Conservation (phyloP, 1,284 basidiomycete species). For the Rhodotorula sp. region DNA sequence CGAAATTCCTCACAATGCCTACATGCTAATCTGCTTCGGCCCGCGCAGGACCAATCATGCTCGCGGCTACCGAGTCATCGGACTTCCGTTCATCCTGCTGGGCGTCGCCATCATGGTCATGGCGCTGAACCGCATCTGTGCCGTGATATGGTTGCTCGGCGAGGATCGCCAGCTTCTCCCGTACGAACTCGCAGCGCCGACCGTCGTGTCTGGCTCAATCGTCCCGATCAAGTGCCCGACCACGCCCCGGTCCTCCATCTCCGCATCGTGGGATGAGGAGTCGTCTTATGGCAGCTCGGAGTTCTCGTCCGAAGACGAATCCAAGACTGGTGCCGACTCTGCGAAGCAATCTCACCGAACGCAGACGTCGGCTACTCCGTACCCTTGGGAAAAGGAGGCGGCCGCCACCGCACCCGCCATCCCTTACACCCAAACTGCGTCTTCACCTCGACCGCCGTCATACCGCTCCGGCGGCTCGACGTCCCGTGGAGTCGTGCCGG, state of each 20-base stretch:
- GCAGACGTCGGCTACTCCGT: conserved; percentile 28
- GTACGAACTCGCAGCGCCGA: conserved; percentile 29
- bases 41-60: conserved; percentile 25
- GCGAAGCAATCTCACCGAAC: conserved; percentile 32
- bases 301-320: not conserved
- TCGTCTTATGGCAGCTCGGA: conserved; percentile 16
- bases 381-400: conserved; percentile 39
- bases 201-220: conserved; percentile 33
- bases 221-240: conserved; percentile 29
- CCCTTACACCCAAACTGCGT: conserved; percentile 4
- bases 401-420: conserved; percentile 5
- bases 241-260: conserved; percentile 6
- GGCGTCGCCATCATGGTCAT: conserved; percentile 40
- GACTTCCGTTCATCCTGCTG: conserved; percentile 34
- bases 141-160: conserved; percentile 36
- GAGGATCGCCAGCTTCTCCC: conserved; percentile 37
- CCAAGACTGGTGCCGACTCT: conserved; percentile 7
- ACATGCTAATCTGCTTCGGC: not conserved
- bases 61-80: conserved; percentile 31
- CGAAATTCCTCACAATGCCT: not conserved
- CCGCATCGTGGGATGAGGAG: conserved; percentile 33
- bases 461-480: conserved; percentile 21
- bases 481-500: conserved; percentile 11
- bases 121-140: conserved; percentile 37
- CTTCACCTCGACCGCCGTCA: conserved; percentile 24